Evolutionary conservation across 148 eudicot species (phyloP).

Genomic region (Vaccinium darrowii): DNA sequence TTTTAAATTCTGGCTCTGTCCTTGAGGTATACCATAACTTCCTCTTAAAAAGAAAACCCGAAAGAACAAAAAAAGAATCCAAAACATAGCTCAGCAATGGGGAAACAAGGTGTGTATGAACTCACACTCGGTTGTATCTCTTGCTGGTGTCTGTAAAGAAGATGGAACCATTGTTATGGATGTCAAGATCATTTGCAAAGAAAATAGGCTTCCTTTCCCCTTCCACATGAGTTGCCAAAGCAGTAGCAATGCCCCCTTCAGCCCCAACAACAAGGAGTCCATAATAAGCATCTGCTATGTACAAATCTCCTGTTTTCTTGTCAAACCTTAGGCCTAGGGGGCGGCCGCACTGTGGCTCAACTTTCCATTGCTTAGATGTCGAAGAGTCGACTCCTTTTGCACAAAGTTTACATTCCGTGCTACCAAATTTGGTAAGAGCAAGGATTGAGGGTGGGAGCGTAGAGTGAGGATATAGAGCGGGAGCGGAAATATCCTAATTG

Average conservation of each 20-base stretch:
- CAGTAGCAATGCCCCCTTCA: constrained; percentile 73
- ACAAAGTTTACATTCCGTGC: constrained; percentile 31
- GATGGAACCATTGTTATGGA: constrained; percentile 84
- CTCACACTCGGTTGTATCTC: constrained; percentile 86
- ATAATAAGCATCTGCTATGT: constrained; percentile 84
- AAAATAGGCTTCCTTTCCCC: constrained; percentile 64
- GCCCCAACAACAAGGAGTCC: constrained; percentile 86
- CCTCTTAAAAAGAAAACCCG: not conserved
- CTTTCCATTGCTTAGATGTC: constrained; percentile 83
- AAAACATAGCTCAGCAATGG: not conserved
- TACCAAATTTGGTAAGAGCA: no score
- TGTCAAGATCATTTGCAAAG: constrained; percentile 90
- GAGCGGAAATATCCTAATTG: no score
- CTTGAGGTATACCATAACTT: not conserved
- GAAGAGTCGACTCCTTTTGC: constrained; percentile 61
- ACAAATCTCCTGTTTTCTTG: constrained; percentile 53
- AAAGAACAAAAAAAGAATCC: not conserved
- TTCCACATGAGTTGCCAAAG: constrained; percentile 56
- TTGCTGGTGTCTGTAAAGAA: constrained; percentile 94
- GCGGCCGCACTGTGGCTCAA: constrained; percentile 60
- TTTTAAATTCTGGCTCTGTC: not conserved
- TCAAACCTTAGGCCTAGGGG: constrained; percentile 86
- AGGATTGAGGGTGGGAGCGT: no score
- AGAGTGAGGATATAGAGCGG: no score
- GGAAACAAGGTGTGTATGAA: constrained; percentile 9